Percentiles rank a stretch among this genome's conserved stretches.
Evolutionary conservation across 148 eudicot genomes (phyloP).

Genomic region (Cornus florida): DNA sequence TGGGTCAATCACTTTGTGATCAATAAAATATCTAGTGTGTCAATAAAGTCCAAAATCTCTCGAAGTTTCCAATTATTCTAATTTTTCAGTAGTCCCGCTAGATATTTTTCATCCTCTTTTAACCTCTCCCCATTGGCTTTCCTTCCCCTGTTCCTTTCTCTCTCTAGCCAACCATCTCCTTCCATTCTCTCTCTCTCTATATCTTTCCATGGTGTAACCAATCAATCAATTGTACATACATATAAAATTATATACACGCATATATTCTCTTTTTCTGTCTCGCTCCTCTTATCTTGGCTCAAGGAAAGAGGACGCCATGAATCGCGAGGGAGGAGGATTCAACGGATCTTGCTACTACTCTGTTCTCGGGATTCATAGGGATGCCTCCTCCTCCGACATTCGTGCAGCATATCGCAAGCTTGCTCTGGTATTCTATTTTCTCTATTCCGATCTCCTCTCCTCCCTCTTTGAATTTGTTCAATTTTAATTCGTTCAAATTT

Average conservation of each 20-base stretch:
- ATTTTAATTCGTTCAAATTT: background rate
- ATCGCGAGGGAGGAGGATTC: conserved; percentile 46
- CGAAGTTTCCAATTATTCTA: conserved; percentile 13
- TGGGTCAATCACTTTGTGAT: background rate
- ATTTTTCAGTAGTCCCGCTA: background rate
- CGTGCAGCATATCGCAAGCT: conserved; percentile 87
- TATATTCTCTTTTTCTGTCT: too few species aligned
- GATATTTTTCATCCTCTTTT: conserved; percentile 17
- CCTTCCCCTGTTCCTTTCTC: background rate
- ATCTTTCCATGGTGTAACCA: background rate
- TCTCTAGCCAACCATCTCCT: background rate
- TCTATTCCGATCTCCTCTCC: background rate
- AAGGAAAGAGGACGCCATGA: conserved; percentile 27
- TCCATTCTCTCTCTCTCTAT: background rate
- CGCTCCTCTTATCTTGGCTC: background rate
- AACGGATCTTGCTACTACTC: conserved; percentile 61
- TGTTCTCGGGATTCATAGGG: conserved; percentile 70
- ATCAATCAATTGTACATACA: background rate
- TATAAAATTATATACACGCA: too few species aligned
- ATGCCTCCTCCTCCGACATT: conserved; percentile 68
- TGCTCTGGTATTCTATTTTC: conserved; percentile 54
- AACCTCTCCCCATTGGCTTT: background rate
- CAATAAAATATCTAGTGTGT: conserved; percentile 10
- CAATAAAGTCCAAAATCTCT: background rate
- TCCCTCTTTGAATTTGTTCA: background rate